Conservation (phyloP, 495 filamentous ascomycete species). For the Talaromyces thailandensis region DNA sequence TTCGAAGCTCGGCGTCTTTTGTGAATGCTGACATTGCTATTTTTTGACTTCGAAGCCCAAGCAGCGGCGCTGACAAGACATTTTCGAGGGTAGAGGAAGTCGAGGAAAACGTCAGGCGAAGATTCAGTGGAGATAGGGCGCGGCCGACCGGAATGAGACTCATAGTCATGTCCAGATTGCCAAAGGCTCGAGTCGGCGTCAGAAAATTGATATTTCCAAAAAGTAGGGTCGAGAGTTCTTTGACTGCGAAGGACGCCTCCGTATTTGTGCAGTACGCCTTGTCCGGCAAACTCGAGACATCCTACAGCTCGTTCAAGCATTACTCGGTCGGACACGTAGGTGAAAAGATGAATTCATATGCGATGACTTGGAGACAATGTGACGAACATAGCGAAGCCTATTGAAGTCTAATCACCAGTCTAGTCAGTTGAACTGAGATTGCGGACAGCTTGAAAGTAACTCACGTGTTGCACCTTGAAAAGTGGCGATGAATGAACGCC, state of each 20-base stretch:
- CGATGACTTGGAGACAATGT: neutral
- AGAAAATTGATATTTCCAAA: conserved; percentile 57
- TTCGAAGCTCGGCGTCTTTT: neutral
- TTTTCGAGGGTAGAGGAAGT: conserved; percentile 27
- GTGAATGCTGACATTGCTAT: neutral
- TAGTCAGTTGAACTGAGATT: neutral
- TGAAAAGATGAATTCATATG: conserved; percentile 8
- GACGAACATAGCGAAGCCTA: neutral
- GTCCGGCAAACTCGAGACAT: conserved; percentile 69
- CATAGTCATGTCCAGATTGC: conserved; percentile 9
- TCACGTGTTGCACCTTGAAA: neutral
- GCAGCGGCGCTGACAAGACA: neutral
- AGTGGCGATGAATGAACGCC: neutral
- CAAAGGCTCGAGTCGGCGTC: conserved; percentile 46
- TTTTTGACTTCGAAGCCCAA: neutral
- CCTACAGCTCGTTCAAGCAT: conserved; percentile 82
- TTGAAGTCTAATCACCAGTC: neutral
- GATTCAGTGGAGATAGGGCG: neutral
- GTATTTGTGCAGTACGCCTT: conserved; percentile 52
- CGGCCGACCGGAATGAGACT: neutral
- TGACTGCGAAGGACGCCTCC: conserved; percentile 44
- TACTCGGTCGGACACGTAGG: conserved; percentile 40
- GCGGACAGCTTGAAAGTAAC: neutral
- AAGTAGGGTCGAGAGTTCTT: conserved; percentile 52
- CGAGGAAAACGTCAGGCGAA: conserved; percentile 14